Percentiles rank a stretch among this genome's conserved stretches.
These are phyloP conservation scores for Petunia hybrid DNA, from an alignment of 305 asterid species.

Conservation along the genomic window DNA sequence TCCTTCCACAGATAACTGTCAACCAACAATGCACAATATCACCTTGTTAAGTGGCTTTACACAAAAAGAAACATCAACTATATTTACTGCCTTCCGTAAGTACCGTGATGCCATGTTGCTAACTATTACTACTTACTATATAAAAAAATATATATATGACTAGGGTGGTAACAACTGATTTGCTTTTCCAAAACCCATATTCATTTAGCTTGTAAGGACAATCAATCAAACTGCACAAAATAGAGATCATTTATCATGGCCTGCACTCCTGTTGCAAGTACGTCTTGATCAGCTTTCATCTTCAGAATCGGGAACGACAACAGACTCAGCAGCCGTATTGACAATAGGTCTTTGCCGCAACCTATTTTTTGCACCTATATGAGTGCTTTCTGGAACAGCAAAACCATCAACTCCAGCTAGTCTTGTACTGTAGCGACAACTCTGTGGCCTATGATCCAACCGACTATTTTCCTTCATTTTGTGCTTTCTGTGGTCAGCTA, in stretches of 20 bases:
- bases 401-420: constrained; percentile 56
- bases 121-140: constrained; percentile 16
- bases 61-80: background rate
- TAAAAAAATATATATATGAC: constrained; percentile 1
- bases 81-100: background rate
- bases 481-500: constrained; percentile 8
- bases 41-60: background rate
- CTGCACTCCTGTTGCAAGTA: constrained; percentile 31
- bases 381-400: constrained; percentile 49
- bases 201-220: constrained; percentile 14
- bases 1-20: background rate
- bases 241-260: constrained; percentile 21
- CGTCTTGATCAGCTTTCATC: constrained; percentile 53
- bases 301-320: constrained; percentile 69
- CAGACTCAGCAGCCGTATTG: constrained; percentile 59
- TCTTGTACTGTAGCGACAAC: constrained; percentile 53
- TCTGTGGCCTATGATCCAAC: constrained; percentile 43
- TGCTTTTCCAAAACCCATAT: background rate
- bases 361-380: constrained; percentile 59
- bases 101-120: constrained; percentile 18
- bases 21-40: background rate
- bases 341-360: constrained; percentile 64
- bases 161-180: background rate
- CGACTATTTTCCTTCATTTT: constrained; percentile 39
- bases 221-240: constrained; percentile 25